Evolutionary conservation across 768 basidiomycete genomes (phyloP), one percentile per base, ranked within the genome.

Genomic region (Trametopsis cervina): DNA sequence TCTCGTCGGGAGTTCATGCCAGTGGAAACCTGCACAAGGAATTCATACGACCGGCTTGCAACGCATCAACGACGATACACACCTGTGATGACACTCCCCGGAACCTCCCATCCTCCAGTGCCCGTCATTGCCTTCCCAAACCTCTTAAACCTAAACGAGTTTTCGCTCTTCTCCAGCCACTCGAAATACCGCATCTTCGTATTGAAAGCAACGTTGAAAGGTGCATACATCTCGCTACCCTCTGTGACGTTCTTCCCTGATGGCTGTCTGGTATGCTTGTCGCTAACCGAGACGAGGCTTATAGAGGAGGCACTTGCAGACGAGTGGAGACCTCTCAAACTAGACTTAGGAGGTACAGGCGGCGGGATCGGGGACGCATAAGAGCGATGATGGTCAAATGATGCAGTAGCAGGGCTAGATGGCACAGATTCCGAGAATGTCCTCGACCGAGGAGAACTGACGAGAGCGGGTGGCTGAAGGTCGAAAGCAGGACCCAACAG

Each of bases 41-140:
- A 35, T 10, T 7, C 21, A 46, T 12, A 1, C 15, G 36, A 29
- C 27, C 27, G 0, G 37, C 22, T 23, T 15, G 37, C 9, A 9
- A 52, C 24, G 20, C 26, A n/a, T 15, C 42, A 10, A n/a, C 2
- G 25, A n/a, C 17, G 40, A 22, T 2, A 46, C 56, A 13, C 38
- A 63, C 61, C 60, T 4, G 53, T 44, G 17, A 63, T 23, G 37
- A 63, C 58, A n/a, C 59, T 60, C 36, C 61, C 65, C 1, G 58
- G 56, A 12, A 59, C 73, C 65, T 83, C 85, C 85, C 86, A 89
- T 1, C 75, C 76, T 22, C 71, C 74, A 4, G 85, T 83, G 17
- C 82, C 84, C 4, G 72, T 73, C 86, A 89, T 89, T 3, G 85
- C 84, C 48, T 76, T 79, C 24, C 83, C 85, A 56, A 89, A 89